Conservation (phyloP, 2,329 filamentous ascomycete genomes). For the Nothomitra cinnamomea region DNA sequence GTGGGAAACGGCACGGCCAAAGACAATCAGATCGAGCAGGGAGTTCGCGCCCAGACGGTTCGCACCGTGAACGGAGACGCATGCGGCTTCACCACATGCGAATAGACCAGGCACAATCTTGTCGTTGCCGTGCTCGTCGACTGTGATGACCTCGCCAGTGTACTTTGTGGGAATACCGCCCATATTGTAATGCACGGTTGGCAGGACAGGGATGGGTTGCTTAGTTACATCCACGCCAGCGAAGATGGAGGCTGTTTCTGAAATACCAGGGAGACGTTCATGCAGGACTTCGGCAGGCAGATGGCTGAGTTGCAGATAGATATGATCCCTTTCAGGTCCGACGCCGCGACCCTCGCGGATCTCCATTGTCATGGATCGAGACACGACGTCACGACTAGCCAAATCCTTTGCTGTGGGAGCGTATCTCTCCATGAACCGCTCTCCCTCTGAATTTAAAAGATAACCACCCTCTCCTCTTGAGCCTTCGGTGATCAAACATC, state of each 20-base stretch:
- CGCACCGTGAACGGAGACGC: constrained; percentile 93
- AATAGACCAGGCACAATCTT: constrained; percentile 89
- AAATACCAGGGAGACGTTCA: constrained; percentile 95
- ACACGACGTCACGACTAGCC: constrained; percentile 88
- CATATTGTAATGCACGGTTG: constrained; percentile 99
- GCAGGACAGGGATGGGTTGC: constrained; percentile 90
- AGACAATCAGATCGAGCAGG: constrained; percentile 90
- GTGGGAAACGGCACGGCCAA: constrained; percentile 93
- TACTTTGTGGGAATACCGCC: constrained; percentile 96
- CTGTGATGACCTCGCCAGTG: constrained; percentile 85
- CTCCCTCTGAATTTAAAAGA: constrained; percentile 91
- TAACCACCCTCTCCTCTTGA: constrained; percentile 97
- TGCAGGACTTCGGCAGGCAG: constrained; percentile 80
- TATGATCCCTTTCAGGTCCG: constrained; percentile 92
- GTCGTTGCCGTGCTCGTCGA: constrained; percentile 75
- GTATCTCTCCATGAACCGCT: constrained; percentile 99
- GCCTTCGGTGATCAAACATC: constrained; percentile 94
- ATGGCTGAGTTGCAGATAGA: constrained; percentile 95
- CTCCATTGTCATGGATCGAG: constrained; percentile 94
- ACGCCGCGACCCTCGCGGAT: constrained; percentile 96
- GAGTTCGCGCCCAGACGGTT: constrained; percentile 98
- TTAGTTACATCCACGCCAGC: constrained; percentile 92
- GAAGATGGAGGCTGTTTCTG: constrained; percentile 95
- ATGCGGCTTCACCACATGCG: constrained; percentile 92
- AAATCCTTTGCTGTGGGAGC: constrained; percentile 96